A percentile compares a stretch with the other conserved stretches of the same genome.
Evolutionary conservation across 441 rosid species (phyloP).

Genomic region (Erodium texanum): DNA sequence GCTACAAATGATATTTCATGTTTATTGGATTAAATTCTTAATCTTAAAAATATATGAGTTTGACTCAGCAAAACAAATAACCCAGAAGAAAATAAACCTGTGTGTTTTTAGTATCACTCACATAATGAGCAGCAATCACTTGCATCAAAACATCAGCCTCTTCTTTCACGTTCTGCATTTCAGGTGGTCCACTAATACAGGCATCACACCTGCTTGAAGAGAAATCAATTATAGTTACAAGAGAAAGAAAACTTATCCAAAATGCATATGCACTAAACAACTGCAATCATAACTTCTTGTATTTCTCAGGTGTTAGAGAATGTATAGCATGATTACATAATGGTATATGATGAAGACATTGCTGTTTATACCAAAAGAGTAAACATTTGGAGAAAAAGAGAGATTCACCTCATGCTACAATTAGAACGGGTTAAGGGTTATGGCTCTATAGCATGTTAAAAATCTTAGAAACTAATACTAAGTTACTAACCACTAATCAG

Average conservation of each 20-base stretch:
- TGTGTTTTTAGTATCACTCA: conserved; percentile 21
- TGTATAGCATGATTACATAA: not conserved
- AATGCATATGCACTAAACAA: too few species aligned
- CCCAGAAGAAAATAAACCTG: not conserved
- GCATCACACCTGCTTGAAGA: conserved; percentile 62
- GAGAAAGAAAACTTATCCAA: not conserved
- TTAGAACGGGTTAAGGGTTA: not conserved
- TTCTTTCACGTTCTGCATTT: conserved; percentile 50
- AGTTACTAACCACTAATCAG: not conserved
- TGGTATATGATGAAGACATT: not conserved
- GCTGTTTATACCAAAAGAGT: not conserved
- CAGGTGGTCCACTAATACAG: conserved; percentile 62
- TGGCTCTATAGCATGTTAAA: not conserved
- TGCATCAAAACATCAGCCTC: conserved; percentile 62
- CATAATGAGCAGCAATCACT: conserved; percentile 48
- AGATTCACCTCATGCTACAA: not conserved
- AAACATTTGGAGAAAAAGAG: not conserved
- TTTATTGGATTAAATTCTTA: not conserved
- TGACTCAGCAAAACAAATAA: not conserved
- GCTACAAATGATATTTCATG: not conserved
- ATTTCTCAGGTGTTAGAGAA: not conserved
- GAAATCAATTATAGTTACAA: conserved; percentile 1
- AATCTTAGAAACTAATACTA: not conserved
- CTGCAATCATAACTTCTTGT: not conserved
- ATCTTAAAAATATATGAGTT: not conserved